Conservation (phyloP, 805 yeast species). For the Candida vaughaniae region DNA sequence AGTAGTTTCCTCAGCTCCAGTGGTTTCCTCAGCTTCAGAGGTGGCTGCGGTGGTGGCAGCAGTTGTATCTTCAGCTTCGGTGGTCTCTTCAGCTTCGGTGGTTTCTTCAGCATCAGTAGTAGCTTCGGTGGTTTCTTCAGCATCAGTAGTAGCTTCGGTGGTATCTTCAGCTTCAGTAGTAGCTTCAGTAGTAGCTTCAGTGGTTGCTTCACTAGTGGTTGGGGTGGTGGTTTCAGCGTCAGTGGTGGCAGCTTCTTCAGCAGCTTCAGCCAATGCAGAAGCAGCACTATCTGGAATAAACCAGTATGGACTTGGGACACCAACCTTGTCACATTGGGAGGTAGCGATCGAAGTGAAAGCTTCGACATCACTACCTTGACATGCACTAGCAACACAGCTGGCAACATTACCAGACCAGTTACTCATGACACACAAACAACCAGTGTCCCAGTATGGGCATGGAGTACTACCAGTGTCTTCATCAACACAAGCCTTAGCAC, state of each 20-base stretch:
- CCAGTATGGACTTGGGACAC: constrained; percentile 19
- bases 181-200: constrained; percentile 9
- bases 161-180: constrained; percentile 5
- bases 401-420: constrained; percentile 32
- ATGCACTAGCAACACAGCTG: constrained; percentile 37
- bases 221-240: constrained; percentile 1
- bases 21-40: constrained; percentile 4
- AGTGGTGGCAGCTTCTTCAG: constrained; percentile 20
- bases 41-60: constrained; percentile 6
- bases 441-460: constrained; percentile 48
- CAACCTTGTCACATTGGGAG: constrained; percentile 27
- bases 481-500: constrained; percentile 36
- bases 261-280: constrained; percentile 14
- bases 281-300: constrained; percentile 29
- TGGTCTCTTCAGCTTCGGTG: constrained; percentile 6
- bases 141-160: constrained; percentile 8
- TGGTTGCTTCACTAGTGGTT: constrained; percentile 7
- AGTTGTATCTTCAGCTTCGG: constrained; percentile 2
- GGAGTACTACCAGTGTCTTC: constrained; percentile 35
- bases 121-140: constrained; percentile 6
- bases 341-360: constrained; percentile 29
- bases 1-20: constrained; percentile 1
- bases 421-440: constrained; percentile 45
- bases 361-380: constrained; percentile 32
- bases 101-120: constrained; percentile 6